Evolutionary conservation across 495 filamentous ascomycete genomes (phyloP).

Genomic region (Articulospora tetracladia): DNA sequence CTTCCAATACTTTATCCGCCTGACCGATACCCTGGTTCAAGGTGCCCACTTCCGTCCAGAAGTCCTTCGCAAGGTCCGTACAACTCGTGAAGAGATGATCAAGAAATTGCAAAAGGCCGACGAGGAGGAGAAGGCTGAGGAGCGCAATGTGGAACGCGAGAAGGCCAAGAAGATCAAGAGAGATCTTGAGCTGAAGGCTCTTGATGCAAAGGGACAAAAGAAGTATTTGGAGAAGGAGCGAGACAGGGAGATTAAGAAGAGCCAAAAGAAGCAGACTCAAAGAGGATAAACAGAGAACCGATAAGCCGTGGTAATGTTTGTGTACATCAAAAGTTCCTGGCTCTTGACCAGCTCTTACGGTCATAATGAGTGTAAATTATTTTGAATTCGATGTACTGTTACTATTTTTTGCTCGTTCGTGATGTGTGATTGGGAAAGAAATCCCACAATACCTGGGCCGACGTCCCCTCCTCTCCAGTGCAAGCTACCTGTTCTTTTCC

Average conservation of each 20-base stretch:
- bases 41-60: constrained; percentile 83
- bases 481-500: too few relatives aligned
- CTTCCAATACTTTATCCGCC: constrained; percentile 77
- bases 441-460: too few relatives aligned
- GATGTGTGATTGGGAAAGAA: too few relatives aligned
- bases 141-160: constrained; percentile 72
- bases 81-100: constrained; percentile 76
- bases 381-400: not conserved
- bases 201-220: constrained; percentile 92
- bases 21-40: constrained; percentile 75
- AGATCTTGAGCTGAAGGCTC: constrained; percentile 73
- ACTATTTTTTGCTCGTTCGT: not conserved
- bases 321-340: not conserved
- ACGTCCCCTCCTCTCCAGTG: too few relatives aligned
- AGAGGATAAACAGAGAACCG: constrained; percentile 30
- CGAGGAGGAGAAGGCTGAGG: constrained; percentile 93
- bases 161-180: constrained; percentile 89
- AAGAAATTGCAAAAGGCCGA: constrained; percentile 73
- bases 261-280: constrained; percentile 63
- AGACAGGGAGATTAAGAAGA: constrained; percentile 73
- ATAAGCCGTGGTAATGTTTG: not conserved
- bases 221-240: constrained; percentile 91
- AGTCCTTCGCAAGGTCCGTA: constrained; percentile 77
- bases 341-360: not conserved
- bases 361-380: not conserved